A percentile compares a stretch with the other conserved stretches of the same genome.
Evolutionary conservation across 106 monocot genomes (phyloP).

Genomic region (Chionographis japonica): DNA sequence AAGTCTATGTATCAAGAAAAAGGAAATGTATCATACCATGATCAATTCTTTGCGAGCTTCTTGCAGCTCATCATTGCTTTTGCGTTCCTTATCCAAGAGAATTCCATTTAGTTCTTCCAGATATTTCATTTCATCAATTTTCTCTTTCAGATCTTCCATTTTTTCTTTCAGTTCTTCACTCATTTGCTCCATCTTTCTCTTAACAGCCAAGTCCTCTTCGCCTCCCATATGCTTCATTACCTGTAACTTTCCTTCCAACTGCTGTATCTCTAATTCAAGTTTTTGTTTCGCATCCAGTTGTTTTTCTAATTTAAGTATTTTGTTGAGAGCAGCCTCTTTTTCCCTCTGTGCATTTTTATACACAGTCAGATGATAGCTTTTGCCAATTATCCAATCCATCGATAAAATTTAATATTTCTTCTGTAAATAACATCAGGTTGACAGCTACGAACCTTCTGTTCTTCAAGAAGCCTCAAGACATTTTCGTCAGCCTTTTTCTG

Average conservation of each 20-base stretch:
- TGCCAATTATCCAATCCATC: not conserved
- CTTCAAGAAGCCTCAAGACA: slow-evolving; percentile 55
- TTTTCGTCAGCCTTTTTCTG: slow-evolving; percentile 68
- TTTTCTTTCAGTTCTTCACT: slow-evolving; percentile 52
- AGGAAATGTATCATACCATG: slow-evolving; percentile 20
- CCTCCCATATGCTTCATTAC: slow-evolving; percentile 62
- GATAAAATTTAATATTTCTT: not conserved
- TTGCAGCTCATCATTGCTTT: slow-evolving; percentile 50
- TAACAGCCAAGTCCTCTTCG: slow-evolving; percentile 41
- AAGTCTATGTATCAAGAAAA: not conserved
- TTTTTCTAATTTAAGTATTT: slow-evolving; percentile 54
- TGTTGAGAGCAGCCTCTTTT: slow-evolving; percentile 53
- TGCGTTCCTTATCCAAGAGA: slow-evolving; percentile 34
- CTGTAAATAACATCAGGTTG: not conserved
- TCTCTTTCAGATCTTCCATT: slow-evolving; percentile 26
- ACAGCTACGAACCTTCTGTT: slow-evolving; percentile 59
- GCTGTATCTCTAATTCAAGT: slow-evolving; percentile 68
- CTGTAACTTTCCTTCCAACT: slow-evolving; percentile 51
- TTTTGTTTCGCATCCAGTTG: slow-evolving; percentile 67
- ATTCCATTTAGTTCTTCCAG: slow-evolving; percentile 32
- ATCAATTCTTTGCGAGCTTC: slow-evolving; percentile 51
- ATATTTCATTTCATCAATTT: slow-evolving; percentile 27
- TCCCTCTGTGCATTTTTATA: slow-evolving; percentile 37
- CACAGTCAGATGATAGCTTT: not conserved
- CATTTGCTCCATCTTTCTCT: slow-evolving; percentile 59